Base-by-base conservation (phyloP, 106 monocot genomes). In the Hemerocallis citrina region DNA sequence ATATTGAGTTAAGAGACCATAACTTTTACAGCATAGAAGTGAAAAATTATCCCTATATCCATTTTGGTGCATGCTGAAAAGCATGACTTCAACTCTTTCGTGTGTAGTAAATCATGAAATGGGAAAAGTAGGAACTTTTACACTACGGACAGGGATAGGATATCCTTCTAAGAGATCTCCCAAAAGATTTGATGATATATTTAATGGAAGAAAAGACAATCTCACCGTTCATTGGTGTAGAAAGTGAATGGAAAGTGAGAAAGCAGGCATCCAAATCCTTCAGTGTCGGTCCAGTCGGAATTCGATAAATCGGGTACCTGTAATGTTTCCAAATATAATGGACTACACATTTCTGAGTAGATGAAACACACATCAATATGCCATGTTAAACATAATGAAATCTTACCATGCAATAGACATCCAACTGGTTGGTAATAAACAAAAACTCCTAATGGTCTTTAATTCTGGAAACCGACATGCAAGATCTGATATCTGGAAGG, bases 221-320 rank as follows among this genome's bases (percentile, higher is more conserved):
- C 25, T 25, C 62, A 92, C 93, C 88, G 72, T 41, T 69, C 5
- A 57, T 16, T 41, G 70, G 74, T 15, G 79, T 77, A 1, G 84
- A 85, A 52, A 93, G 85, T 10, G 63, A 72, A 70, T 93, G 88
- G 45, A 81, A 93, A 3, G 88, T 85, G 31, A 93, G 88, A 59
- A 93, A 93, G 38, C 93, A 93, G 55, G 93, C 93, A 72, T 93
- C 93, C 48, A 88, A 67, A 72, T 85, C 88, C 43, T 67, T 77
- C 10, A 88, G 25, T 55, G 88, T 93, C 33, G 78, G 75, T 31
- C 93, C 93, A 59, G 81, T 88, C 56, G 93, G 93, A 63, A 93
- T 93, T 15, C 88, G 71, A 60, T 93, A 93, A 62, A 93, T 93
- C 5, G 93, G 93, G 50, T 93, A 93, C 93, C 92, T 93, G 65